Base-by-base conservation (phyloP, 805 yeast genomes). In the Ogataea sp. region DNA sequence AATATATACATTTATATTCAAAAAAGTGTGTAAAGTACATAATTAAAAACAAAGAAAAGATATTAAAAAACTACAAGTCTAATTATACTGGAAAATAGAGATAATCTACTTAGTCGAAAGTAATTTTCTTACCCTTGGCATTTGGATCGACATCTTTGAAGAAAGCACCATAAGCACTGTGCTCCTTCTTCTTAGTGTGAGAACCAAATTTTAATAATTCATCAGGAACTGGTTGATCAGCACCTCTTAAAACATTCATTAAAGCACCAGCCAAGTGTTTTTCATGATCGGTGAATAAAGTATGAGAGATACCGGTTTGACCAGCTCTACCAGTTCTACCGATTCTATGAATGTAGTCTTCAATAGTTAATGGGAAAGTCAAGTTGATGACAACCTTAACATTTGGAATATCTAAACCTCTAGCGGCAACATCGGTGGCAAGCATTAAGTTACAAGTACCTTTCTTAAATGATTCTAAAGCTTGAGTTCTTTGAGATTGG, bases 291-390 rank as follows among this genome's bases (percentile, higher is more conserved):
- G 98, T 93, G 68, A 93, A 93, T 34, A 93, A 70, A 2, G 99
- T 90, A 59, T 89, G 94, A 14, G 99, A 95, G 46, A 79, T 77
- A 56, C 99, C 99, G 1, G 88, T 72, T 62, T 83, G 85, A 31
- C 97, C 97, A 14, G 97, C 98, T 59, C 98, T 75, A 29, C 97
- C 98, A 0, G 98, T 90, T 62, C 98, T 78, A 41, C 98, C 98
- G 37, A 90, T 82, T 54, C 97, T 72, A 61, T 90, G 98, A 16
- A 90, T 75, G 50, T 88, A 90, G 43, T 83, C 89, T 45, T 88
- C 96, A 34, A 88, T 73, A 26, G 69, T 68, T 45, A 89, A 73
- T 35, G 98, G 98, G 79, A 90, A 90, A 6, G 97, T 89, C 60
- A 90, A 71, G 57, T 90, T 93, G 18, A 93, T 59, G 10, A 90